Conservation (phyloP, 176 grass and related monocot species). For the Typha latifolia region DNA sequence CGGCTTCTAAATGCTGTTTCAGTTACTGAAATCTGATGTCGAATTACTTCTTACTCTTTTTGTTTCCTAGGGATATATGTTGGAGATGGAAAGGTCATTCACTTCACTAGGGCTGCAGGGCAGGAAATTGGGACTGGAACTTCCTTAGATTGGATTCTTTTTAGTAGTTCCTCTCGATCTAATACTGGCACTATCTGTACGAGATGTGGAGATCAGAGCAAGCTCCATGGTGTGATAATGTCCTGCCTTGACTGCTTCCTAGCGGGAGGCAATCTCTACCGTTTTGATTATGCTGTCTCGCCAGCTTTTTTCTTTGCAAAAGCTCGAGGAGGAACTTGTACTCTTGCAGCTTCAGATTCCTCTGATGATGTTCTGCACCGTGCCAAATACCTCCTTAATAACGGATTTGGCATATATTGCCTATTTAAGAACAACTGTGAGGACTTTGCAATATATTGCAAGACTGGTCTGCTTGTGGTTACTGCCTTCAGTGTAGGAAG, state of each 20-base stretch:
- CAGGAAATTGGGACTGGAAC: slow-evolving; percentile 76
- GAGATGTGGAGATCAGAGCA: slow-evolving; percentile 19
- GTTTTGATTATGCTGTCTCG: slow-evolving; percentile 50
- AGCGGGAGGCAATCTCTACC: slow-evolving; percentile 46
- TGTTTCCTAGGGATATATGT: slow-evolving; percentile 50
- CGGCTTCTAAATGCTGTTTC: background rate
- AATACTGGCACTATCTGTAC: slow-evolving; percentile 25
- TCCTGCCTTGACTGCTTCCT: slow-evolving; percentile 69
- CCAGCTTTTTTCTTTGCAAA: slow-evolving; percentile 52
- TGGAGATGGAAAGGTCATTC: slow-evolving; percentile 60
- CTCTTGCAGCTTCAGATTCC: slow-evolving; percentile 36
- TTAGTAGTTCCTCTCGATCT: slow-evolving; percentile 34
- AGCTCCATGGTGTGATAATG: slow-evolving; percentile 26
- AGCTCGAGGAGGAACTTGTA: slow-evolving; percentile 61
- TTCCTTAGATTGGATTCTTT: slow-evolving; percentile 42
- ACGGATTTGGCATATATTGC: slow-evolving; percentile 62
- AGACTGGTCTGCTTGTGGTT: slow-evolving; percentile 57
- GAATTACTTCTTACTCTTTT: background rate
- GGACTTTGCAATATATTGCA: slow-evolving; percentile 78
- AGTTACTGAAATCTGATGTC: background rate
- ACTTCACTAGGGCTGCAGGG: slow-evolving; percentile 65
- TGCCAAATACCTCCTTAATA: slow-evolving; percentile 42
- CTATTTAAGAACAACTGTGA: slow-evolving; percentile 76
- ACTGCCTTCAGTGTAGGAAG: slow-evolving; percentile 43
- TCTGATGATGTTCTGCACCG: slow-evolving; percentile 29